phyloP scores from a whole-genome alignment of 805 yeast genomes.

The Yamadazyma takamatsuzukensis region DNA sequence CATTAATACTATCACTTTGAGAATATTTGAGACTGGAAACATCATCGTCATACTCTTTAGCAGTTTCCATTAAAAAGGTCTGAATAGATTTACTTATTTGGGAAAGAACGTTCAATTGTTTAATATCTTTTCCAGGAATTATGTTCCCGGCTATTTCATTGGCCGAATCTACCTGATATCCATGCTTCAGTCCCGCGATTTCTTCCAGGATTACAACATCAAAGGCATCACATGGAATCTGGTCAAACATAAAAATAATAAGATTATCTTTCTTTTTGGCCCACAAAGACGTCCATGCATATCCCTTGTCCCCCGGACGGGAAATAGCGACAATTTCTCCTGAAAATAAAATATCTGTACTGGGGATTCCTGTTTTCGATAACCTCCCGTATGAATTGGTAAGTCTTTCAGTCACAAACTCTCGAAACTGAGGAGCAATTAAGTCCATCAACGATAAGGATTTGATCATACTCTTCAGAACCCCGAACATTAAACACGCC shows the following conservation, averaged over 20 bases:
- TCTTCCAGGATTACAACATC: constrained; percentile 45
- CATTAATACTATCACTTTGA: constrained; percentile 40
- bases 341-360: constrained; percentile 55
- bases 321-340: constrained; percentile 84
- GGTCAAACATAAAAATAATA: constrained; percentile 82
- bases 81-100: constrained; percentile 26
- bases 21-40: constrained; percentile 10
- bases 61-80: constrained; percentile 16
- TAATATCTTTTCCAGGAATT: constrained; percentile 15
- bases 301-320: constrained; percentile 55
- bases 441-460: constrained; percentile 69
- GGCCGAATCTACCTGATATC: constrained; percentile 17
- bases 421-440: constrained; percentile 71
- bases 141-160: constrained; percentile 36
- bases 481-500: constrained; percentile 84
- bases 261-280: constrained; percentile 71
- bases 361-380: constrained; percentile 11
- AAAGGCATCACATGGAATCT: constrained; percentile 63
- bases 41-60: constrained; percentile 12
- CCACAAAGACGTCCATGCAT: constrained; percentile 89
- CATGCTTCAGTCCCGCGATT: constrained; percentile 1
- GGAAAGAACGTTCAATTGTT: constrained; percentile 13
- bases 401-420: constrained; percentile 56
- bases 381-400: constrained; percentile 15
- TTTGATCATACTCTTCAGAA: constrained; percentile 59